Conservation (phyloP, 148 eudicot genomes). For the Polygonum maritimum region DNA sequence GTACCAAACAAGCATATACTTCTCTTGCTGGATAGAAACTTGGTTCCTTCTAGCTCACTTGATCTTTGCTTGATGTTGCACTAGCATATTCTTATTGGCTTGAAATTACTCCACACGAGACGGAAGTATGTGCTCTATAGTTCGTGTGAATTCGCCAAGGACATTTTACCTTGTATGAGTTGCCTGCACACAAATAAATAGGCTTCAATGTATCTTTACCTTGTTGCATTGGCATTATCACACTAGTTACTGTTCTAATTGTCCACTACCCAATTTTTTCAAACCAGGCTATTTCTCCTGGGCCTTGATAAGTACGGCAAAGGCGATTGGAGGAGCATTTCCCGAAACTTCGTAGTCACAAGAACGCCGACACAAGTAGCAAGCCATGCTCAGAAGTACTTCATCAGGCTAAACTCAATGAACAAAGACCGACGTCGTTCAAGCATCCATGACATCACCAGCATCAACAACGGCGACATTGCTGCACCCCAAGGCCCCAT, state of each 20-base stretch:
- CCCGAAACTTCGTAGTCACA: conserved; percentile 9
- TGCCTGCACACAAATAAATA: not conserved
- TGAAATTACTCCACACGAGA: not conserved
- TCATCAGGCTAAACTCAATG: conserved; percentile 11
- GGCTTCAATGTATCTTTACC: not conserved
- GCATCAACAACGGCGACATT: conserved; percentile 10
- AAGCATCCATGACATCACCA: conserved; percentile 13
- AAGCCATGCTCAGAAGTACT: conserved; percentile 11
- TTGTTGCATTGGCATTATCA: not conserved
- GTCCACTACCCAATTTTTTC: not conserved
- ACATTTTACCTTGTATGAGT: not conserved
- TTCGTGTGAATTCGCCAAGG: not conserved
- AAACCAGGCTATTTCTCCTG: conserved; percentile 6
- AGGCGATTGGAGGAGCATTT: conserved; percentile 13
- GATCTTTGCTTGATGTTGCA: not conserved
- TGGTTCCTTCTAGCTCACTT: not conserved
- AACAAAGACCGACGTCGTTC: conserved; percentile 11
- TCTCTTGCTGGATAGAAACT: not conserved
- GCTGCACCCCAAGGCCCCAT: conserved; percentile 1
- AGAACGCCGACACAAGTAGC: conserved; percentile 11
- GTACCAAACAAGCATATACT: not conserved
- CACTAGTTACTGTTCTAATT: not conserved
- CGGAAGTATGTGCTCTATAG: not conserved
- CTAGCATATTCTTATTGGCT: not conserved
- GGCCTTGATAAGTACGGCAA: conserved; percentile 13